Base-by-base conservation (phyloP, 495 filamentous ascomycete species). In the Podospora pseudoanserina region DNA sequence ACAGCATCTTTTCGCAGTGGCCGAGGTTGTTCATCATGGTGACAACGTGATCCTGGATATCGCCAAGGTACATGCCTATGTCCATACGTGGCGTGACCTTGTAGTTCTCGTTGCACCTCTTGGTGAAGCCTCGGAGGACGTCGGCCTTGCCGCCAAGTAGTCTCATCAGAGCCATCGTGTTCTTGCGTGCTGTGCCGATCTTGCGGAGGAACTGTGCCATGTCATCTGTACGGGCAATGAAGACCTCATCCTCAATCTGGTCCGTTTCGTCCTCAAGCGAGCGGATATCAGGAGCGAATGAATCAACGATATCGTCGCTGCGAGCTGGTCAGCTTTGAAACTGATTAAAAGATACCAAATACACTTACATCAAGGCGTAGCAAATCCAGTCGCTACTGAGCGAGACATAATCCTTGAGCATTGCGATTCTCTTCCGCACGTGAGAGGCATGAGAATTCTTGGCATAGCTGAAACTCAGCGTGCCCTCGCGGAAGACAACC, bases 31-130 rank as follows among this genome's bases (percentile, higher is more conserved):
- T 91, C 87, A 96, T 96, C 95, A 98, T 97, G 68, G 95, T 98
- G 39, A 99, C 92, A 44, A 99, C 94, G 84, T 99, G 95, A 80
- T 99, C 95, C 77, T 99, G 95, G 69, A 98, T 96, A 82, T 99
- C 95, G 68, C 92, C 91, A 3, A 99, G 83, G 74, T 98, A 99
- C 68, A 99, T 85, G 16, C 94, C 95, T 73, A 99, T 97, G 76
- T 99, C 95, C 77, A 92, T 93, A 28, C 92, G 90, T 0, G 95
- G 95, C 15, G 95, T 96, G 61, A 97, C 89, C 70, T 91, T 89
- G 83, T 95, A 98, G 68, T 96, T 91, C 72, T 96, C 93, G 78
- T 97, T 99, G 86, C 95, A 99, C 58, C 95, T 90, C 80, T 99
- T 99, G 39, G 95, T 94, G 75, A 99, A 99, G 19, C 95, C 95